Conservation (phyloP, 2,329 filamentous ascomycete genomes). For the Pyrenochaeta sp. region DNA sequence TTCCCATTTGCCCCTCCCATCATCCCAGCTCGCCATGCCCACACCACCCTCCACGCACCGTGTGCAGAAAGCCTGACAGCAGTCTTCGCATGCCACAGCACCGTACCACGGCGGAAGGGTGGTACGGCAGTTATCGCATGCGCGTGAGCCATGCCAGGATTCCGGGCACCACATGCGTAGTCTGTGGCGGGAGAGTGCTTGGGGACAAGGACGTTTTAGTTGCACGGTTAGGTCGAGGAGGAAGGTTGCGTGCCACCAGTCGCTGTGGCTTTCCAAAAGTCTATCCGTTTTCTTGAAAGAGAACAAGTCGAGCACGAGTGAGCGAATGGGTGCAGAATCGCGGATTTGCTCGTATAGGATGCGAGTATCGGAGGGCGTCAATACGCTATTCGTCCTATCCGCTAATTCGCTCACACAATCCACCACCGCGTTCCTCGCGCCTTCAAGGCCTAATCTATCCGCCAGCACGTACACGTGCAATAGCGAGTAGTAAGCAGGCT, state of each 20-base stretch:
- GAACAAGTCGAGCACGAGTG: conserved; percentile 59
- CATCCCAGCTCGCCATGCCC: conserved; percentile 43
- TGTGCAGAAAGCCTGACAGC: conserved; percentile 53
- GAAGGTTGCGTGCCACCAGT: conserved; percentile 59
- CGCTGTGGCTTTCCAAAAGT: conserved; percentile 55
- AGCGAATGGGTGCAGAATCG: conserved; percentile 49
- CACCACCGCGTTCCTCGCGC: conserved; percentile 55
- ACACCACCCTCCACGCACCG: conserved; percentile 48
- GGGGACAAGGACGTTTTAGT: conserved; percentile 55
- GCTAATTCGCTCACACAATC: conserved; percentile 55
- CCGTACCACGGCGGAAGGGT: conserved; percentile 51
- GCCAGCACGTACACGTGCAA: conserved; percentile 58
- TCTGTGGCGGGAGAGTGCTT: conserved; percentile 53
- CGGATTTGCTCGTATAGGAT: conserved; percentile 57
- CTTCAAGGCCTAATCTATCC: conserved; percentile 58
- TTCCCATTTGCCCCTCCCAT: conserved; percentile 29
- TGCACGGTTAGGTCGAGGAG: conserved; percentile 57
- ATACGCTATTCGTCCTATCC: conserved; percentile 59
- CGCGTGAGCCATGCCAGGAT: conserved; percentile 42
- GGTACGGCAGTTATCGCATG: conserved; percentile 50
- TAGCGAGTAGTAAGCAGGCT: conserved; percentile 60
- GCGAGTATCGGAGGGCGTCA: conserved; percentile 59
- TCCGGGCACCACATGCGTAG: conserved; percentile 52
- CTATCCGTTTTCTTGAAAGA: conserved; percentile 63
- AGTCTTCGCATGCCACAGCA: conserved; percentile 52